These are phyloP conservation scores for Ceratocystis alfenasii DNA, from an alignment of 2,329 filamentous ascomycete species.

Conservation along the genomic window DNA sequence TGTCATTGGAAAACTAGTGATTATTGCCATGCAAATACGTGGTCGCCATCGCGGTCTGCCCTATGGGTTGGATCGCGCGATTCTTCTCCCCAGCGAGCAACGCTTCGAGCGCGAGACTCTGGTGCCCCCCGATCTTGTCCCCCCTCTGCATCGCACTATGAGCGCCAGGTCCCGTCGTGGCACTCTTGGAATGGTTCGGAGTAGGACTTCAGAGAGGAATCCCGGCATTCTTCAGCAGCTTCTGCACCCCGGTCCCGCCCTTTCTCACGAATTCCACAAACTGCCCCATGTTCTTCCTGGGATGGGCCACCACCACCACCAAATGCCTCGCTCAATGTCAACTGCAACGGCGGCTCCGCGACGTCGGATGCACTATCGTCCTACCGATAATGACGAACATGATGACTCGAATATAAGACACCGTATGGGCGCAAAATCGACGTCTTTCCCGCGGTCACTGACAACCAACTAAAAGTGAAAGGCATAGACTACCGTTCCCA, in stretches of 20 bases:
- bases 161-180: constrained; percentile 29
- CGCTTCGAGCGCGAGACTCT: constrained; percentile 43
- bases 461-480: constrained; percentile 12
- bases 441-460: constrained; percentile 14
- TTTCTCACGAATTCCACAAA: constrained; percentile 27
- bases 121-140: constrained; percentile 31
- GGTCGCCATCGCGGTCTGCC: constrained; percentile 57
- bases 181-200: constrained; percentile 18
- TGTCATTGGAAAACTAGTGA: constrained; percentile 56
- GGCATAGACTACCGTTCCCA: not conserved
- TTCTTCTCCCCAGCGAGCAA: constrained; percentile 46
- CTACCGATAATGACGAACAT: constrained; percentile 17
- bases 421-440: not conserved
- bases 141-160: constrained; percentile 30
- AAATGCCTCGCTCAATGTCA: constrained; percentile 15
- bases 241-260: constrained; percentile 38
- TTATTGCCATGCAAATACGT: constrained; percentile 58
- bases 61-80: constrained; percentile 52
- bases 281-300: constrained; percentile 16
- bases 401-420: constrained; percentile 7
- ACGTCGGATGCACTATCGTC: constrained; percentile 16
- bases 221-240: constrained; percentile 37
- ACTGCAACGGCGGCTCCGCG: constrained; percentile 11
- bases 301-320: constrained; percentile 7
- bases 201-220: constrained; percentile 29